Base-by-base conservation (phyloP, 176 grass and related monocot genomes). In the Musa acuminata region DNA sequence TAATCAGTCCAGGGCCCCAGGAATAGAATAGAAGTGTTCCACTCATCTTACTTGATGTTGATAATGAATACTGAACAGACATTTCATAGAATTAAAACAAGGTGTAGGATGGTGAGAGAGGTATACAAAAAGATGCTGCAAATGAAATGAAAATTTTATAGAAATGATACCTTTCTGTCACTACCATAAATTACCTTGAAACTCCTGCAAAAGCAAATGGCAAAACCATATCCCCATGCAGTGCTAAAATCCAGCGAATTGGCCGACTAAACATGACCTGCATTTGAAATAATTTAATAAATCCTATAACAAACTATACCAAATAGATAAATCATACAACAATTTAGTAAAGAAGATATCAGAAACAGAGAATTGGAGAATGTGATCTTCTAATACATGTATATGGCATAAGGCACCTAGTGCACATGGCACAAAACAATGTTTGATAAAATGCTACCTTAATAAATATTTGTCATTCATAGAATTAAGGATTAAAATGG, bases 181-280 rank as follows among this genome's bases (percentile, higher is more conserved):
- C 9, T 27, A 43, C 12, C 17, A 76, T 53, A 76, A 52, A 78
- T 57, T 86, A 97, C 94, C 94, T 97, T 83, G 90, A 87, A 80
- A 97, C 85, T 16, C 86, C 82, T 87, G 85, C 90, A 77, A 97
- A 97, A 68, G 75, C 75, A 90, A 97, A 97, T 78, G 94, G 93
- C 23, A 97, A 81, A 48, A 93, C 73, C 17, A 83, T 72, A 82
- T 93, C 85, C 4, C 90, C 94, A 82, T 97, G 82, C 63, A 97
- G 81, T 77, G 90, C 85, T 72, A 97, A 77, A 64, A 97, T 97
- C 90, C 94, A 97, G 69, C 94, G 90, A 77, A 97, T 84, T 66
- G 94, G 94, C 64, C 94, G 77, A 84, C 94, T 97, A 84, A 97
- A 97, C 60, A 90, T 80, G 76, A 87, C 78, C 94, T 97, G 71